Evolutionary conservation across 2,329 filamentous ascomycete species (phyloP).

Genomic region (Ophiostoma quercus): DNA sequence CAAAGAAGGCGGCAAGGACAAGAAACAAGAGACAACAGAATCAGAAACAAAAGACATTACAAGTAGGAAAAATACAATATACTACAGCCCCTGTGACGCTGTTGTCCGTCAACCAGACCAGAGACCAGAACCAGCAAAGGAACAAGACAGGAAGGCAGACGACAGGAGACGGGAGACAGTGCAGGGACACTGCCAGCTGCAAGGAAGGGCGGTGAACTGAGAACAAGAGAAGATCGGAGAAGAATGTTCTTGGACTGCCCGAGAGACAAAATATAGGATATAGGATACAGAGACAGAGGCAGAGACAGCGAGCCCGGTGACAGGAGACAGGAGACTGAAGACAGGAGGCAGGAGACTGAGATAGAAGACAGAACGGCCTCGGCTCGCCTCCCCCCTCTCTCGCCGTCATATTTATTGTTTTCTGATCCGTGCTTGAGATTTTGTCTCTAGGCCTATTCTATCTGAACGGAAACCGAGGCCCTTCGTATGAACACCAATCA

Average conservation of each 20-base stretch:
- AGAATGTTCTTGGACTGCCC: neutral
- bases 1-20: neutral
- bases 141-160: neutral
- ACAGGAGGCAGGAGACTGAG: neutral
- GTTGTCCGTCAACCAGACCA: neutral
- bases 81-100: neutral
- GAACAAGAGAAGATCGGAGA: neutral
- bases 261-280: neutral
- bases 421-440: neutral
- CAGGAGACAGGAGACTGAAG: neutral
- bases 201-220: conserved; percentile 6
- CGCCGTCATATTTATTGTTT: neutral
- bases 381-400: neutral
- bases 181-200: neutral
- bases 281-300: neutral
- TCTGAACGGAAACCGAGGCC: neutral
- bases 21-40: neutral
- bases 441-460: neutral
- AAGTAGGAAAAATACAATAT: neutral
- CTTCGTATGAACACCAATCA: conserved; percentile 5
- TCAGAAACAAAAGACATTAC: neutral
- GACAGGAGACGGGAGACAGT: neutral
- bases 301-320: neutral
- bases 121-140: neutral
- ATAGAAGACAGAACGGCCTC: neutral